A percentile compares a stretch with the other conserved stretches of the same genome.
These are phyloP conservation scores for Fusarium bactridioides DNA, from an alignment of 2,329 filamentous ascomycete genomes.

Conservation along the genomic window DNA sequence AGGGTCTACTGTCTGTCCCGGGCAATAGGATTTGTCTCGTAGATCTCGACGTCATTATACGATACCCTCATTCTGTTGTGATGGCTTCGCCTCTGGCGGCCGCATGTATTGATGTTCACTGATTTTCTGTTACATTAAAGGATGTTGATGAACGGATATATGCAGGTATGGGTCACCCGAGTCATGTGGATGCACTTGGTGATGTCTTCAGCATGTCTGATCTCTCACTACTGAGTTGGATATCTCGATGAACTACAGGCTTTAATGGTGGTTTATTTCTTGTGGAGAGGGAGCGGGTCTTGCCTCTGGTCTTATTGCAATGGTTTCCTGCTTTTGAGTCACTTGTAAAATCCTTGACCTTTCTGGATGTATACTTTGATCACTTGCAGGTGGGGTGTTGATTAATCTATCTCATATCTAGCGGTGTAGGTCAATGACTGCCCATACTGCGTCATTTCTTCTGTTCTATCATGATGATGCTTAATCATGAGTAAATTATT, in stretches of 20 bases:
- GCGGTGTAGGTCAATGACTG: not conserved
- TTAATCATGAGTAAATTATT: not conserved
- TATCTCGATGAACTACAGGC: not conserved
- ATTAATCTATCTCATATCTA: not conserved
- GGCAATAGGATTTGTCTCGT: slow-evolving; percentile 9
- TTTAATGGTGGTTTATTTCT: not conserved
- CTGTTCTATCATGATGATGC: not conserved
- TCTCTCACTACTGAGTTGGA: not conserved
- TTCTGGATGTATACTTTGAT: not conserved
- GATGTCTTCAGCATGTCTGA: not conserved
- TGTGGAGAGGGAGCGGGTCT: not conserved
- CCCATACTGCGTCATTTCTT: not conserved
- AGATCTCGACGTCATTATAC: slow-evolving; percentile 31
- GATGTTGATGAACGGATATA: not conserved
- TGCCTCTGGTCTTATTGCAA: not conserved
- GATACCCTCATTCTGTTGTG: not conserved
- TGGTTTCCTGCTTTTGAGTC: not conserved
- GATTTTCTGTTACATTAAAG: not conserved
- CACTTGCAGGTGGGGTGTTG: slow-evolving; percentile 1
- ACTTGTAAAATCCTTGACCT: not conserved
- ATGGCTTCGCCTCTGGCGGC: not conserved
- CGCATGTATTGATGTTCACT: not conserved
- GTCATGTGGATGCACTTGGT: slow-evolving; percentile 15
- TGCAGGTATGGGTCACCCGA: not conserved
- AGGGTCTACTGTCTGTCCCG: slow-evolving; percentile 10